A percentile compares a stretch with the other conserved stretches of the same genome.
phyloP scores from a whole-genome alignment of 2,329 filamentous ascomycete genomes.

The Penicillium hordei region DNA sequence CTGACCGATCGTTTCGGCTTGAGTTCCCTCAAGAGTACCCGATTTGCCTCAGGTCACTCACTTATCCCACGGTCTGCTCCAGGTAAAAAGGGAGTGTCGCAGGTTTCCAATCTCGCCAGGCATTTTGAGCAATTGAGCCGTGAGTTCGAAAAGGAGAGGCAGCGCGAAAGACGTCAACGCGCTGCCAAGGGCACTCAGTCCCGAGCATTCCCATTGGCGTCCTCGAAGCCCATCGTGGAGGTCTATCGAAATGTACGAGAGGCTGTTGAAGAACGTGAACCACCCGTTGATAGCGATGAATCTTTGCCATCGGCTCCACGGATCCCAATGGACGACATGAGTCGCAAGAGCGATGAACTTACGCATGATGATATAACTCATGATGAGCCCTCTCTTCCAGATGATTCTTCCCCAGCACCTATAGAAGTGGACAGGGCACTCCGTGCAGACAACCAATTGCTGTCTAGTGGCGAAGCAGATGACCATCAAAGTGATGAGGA shows the following conservation, averaged over 20 bases:
- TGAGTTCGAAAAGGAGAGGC: constrained; percentile 92
- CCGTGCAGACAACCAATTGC: constrained; percentile 50
- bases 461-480: constrained; percentile 69
- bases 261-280: constrained; percentile 78
- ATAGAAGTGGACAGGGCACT: constrained; percentile 46
- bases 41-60: constrained; percentile 57
- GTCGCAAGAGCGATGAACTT: constrained; percentile 31
- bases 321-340: constrained; percentile 34
- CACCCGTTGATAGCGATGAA: constrained; percentile 61
- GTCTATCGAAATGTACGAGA: constrained; percentile 93
- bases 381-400: constrained; percentile 31
- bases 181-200: constrained; percentile 74
- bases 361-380: constrained; percentile 22
- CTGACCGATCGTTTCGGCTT: constrained; percentile 71
- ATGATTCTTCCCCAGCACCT: constrained; percentile 36
- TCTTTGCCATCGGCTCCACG: constrained; percentile 31
- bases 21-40: constrained; percentile 60
- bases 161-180: constrained; percentile 77
- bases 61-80: constrained; percentile 86
- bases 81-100: constrained; percentile 66
- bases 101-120: constrained; percentile 86
- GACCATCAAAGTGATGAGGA: constrained; percentile 71
- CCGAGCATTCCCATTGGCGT: constrained; percentile 82
- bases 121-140: constrained; percentile 96
- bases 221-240: constrained; percentile 93